Percentiles rank a stretch among this genome's conserved stretches.
Conservation (phyloP, 768 basidiomycete genomes). For the Pulveroboletus ravenelii region DNA sequence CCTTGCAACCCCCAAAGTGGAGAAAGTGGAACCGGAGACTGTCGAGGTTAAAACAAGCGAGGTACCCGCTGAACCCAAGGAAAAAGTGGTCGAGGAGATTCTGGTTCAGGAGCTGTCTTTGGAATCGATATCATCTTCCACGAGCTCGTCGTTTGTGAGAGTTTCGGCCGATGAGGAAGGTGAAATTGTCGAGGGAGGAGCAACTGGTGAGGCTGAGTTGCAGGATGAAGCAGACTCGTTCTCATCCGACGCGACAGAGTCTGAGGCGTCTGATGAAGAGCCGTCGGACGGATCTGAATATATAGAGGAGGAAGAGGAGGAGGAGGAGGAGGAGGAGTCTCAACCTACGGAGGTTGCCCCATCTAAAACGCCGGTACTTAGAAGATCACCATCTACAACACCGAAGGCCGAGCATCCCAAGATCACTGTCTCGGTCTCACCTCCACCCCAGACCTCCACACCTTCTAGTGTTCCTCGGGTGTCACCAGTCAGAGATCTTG, state of each 20-base stretch:
- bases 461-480: slow-evolving; percentile 17
- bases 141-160: slow-evolving; percentile 47
- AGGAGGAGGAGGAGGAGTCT: neutral
- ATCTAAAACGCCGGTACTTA: slow-evolving; percentile 32
- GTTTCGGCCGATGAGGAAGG: slow-evolving; percentile 30
- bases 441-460: slow-evolving; percentile 27
- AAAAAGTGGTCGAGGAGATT: slow-evolving; percentile 5
- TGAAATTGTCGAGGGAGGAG: slow-evolving; percentile 11
- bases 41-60: slow-evolving; percentile 1
- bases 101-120: slow-evolving; percentile 13
- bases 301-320: too few relatives aligned
- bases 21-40: neutral
- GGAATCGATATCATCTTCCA: slow-evolving; percentile 38
- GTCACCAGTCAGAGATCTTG: slow-evolving; percentile 37
- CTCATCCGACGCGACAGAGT: slow-evolving; percentile 26
- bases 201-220: slow-evolving; percentile 27
- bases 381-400: slow-evolving; percentile 54
- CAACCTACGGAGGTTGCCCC: slow-evolving; percentile 25
- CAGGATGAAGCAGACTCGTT: slow-evolving; percentile 32
- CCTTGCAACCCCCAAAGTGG: neutral
- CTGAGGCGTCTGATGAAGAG: slow-evolving; percentile 19
- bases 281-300: slow-evolving; percentile 9
- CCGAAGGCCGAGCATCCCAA: slow-evolving; percentile 50
- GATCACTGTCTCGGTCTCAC: slow-evolving; percentile 33
- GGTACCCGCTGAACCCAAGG: slow-evolving; percentile 2